Base-by-base conservation (phyloP, 2,329 filamentous ascomycete species). In the Lachnellula hyalina region DNA sequence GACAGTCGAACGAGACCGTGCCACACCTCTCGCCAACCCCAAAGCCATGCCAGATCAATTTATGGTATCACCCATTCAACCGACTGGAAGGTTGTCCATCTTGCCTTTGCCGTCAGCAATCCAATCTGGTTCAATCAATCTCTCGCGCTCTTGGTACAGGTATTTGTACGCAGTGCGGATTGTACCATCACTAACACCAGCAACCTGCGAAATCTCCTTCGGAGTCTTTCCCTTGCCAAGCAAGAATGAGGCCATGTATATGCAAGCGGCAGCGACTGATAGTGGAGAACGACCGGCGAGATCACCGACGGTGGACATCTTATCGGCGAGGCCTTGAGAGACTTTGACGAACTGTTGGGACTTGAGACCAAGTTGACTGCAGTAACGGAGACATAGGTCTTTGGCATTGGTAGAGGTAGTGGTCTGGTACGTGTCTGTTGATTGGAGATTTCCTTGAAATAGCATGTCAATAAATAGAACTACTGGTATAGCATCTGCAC, bases 151-250 rank as follows among this genome's bases (percentile, higher is more conserved):
- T 17, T 80, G 78, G 69, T 92, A 93, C 48, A 99, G 79, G 67
- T 89, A 85, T 69, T 94, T 94, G 77, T 97, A 99, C 0, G 93
- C 92, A 25, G 90, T 95, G 67, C 95, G 92, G 65, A 99, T 96
- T 0, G 94, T 99, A 53, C 94, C 92, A 68, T 99, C 95, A 70
- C 91, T 96, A 28, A 99, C 94, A 61, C 90, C 90, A 1, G 89
- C 90, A 17, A 94, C 86, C 23, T 74, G 72, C 5, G 90, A 89
- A 64, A 99, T 96, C 58, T 95, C 88, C 71, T 92, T 92, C n/a
- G 90, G 87, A 6, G 83, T 78, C 66, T 88, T 89, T 19, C 84
- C 78, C 63, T 94, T 83, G 53, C 86, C 89, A 75, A 96, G 87
- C 38, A 97, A 79, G 67, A 93, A 85, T 32, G 90, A 91, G 4